Percentiles rank a stretch among this genome's conserved stretches.
Evolutionary conservation across 2,329 filamentous ascomycete species (phyloP).

Genomic region (Celoporthe dispersa): DNA sequence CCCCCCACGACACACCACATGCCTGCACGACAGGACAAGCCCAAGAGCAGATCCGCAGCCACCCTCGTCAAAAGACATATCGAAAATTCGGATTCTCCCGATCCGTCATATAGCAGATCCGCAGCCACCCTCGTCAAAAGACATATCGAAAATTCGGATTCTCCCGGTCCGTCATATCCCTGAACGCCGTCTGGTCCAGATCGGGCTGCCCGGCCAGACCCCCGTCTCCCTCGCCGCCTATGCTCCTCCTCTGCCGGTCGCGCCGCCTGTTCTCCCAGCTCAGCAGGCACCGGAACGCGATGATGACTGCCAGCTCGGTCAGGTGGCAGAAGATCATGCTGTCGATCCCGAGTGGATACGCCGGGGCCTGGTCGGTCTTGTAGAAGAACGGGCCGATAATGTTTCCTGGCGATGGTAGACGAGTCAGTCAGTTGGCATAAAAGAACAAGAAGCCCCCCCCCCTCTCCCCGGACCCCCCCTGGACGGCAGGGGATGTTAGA

Average conservation of each 20-base stretch:
- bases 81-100: constrained; percentile 48
- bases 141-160: constrained; percentile 49
- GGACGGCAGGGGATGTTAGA: constrained; percentile 31
- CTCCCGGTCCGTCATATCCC: constrained; percentile 48
- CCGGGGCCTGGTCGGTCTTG: constrained; percentile 58
- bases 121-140: constrained; percentile 35
- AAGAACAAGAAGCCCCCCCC: too few relatives aligned
- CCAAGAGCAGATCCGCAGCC: not conserved
- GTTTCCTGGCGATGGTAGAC: constrained; percentile 51
- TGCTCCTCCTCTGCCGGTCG: constrained; percentile 37
- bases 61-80: constrained; percentile 41
- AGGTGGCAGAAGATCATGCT: constrained; percentile 65
- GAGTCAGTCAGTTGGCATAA: too few relatives aligned
- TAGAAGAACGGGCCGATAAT: constrained; percentile 66
- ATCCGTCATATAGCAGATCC: constrained; percentile 36
- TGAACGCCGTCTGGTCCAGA: constrained; percentile 46
- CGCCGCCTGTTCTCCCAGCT: constrained; percentile 57
- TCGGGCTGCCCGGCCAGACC: constrained; percentile 22
- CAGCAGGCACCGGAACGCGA: constrained; percentile 56
- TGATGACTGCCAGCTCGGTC: constrained; percentile 51
- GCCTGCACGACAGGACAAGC: not conserved
- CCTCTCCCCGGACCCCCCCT: too few relatives aligned
- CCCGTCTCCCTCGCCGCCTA: not conserved
- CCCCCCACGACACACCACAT: not conserved
- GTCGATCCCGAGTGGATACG: constrained; percentile 65